Evolutionary conservation across 2,329 filamentous ascomycete species (phyloP).

Genomic region (Pezizomycotina sp.): DNA sequence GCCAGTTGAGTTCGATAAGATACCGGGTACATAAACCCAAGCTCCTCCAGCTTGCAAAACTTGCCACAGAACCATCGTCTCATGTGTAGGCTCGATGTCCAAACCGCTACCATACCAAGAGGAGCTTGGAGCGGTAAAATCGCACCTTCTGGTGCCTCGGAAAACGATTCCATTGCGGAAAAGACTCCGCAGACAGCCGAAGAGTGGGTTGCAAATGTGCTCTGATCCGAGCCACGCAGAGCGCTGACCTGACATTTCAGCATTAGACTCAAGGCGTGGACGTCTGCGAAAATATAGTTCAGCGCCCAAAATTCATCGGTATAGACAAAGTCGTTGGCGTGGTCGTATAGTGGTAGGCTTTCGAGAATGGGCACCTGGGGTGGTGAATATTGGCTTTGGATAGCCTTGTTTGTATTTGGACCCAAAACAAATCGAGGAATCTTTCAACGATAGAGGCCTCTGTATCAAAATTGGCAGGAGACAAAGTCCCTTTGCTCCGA

Average conservation of each 20-base stretch:
- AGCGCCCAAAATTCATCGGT: conserved; percentile 1
- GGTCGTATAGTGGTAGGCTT: conserved; percentile 42
- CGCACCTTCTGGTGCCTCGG: conserved; percentile 50
- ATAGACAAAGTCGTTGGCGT: conserved; percentile 52
- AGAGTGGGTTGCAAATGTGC: conserved; percentile 40
- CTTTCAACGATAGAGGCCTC: conserved; percentile 42
- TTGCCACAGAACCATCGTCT: conserved; percentile 65
- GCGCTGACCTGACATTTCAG: conserved; percentile 23
- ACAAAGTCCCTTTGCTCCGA: conserved; percentile 47
- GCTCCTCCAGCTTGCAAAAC: conserved; percentile 58
- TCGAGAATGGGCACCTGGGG: conserved; percentile 43
- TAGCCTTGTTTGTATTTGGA: conserved; percentile 35
- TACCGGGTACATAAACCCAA: conserved; percentile 73
- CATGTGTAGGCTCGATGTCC: conserved; percentile 63
- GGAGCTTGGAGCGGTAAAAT: conserved; percentile 58
- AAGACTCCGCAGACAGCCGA: conserved; percentile 60
- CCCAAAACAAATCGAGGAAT: too few species aligned
- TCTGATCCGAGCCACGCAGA: conserved; percentile 29
- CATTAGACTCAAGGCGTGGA: conserved; percentile 14
- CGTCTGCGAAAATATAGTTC: conserved; percentile 12
- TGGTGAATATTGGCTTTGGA: conserved; percentile 47
- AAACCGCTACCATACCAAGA: conserved; percentile 59
- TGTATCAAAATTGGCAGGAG: conserved; percentile 44
- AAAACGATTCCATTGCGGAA: conserved; percentile 59
- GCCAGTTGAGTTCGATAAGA: conserved; percentile 60